phyloP scores from a whole-genome alignment of 257 asterid species.

The Ehretia macrophylla region DNA sequence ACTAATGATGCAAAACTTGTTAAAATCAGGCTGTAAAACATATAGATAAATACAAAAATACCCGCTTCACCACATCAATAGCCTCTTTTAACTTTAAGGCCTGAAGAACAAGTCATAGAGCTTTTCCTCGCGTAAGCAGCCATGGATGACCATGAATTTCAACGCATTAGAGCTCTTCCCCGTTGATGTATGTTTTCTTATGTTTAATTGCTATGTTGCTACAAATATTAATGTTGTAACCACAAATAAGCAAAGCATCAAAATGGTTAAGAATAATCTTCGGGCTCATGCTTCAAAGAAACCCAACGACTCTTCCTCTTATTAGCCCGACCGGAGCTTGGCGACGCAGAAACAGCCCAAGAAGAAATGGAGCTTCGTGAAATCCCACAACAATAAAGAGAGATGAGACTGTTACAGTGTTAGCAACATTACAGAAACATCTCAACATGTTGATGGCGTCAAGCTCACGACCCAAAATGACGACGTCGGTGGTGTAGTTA shows the following conservation, averaged over 20 bases:
- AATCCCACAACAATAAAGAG: slow-evolving; percentile 30
- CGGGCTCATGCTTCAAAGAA: slow-evolving; percentile 42
- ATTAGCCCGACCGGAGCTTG: slow-evolving; percentile 11
- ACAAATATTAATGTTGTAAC: not conserved
- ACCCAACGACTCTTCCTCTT: slow-evolving; percentile 18
- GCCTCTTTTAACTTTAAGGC: too few relatives aligned
- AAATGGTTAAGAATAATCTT: slow-evolving; percentile 79
- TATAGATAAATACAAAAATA: too few relatives aligned
- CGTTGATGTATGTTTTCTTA: too few relatives aligned
- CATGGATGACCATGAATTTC: too few relatives aligned
- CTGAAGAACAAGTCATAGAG: too few relatives aligned
- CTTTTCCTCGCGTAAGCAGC: too few relatives aligned
- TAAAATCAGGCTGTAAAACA: too few relatives aligned
- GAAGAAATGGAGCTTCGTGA: slow-evolving; percentile 65
- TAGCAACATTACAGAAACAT: not conserved
- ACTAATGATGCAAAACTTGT: too few relatives aligned
- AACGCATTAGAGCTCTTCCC: too few relatives aligned
- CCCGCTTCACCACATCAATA: too few relatives aligned
- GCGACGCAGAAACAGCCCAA: slow-evolving; percentile 34
- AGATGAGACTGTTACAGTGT: slow-evolving; percentile 17
- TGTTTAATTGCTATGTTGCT: not conserved
- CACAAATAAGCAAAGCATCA: slow-evolving; percentile 72
- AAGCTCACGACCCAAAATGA: too few relatives aligned
- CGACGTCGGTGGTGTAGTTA: too few relatives aligned
- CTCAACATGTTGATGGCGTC: not conserved